Base-by-base conservation (phyloP, 345 rosid genomes). In the Rhodomyrtus tomentosa region DNA sequence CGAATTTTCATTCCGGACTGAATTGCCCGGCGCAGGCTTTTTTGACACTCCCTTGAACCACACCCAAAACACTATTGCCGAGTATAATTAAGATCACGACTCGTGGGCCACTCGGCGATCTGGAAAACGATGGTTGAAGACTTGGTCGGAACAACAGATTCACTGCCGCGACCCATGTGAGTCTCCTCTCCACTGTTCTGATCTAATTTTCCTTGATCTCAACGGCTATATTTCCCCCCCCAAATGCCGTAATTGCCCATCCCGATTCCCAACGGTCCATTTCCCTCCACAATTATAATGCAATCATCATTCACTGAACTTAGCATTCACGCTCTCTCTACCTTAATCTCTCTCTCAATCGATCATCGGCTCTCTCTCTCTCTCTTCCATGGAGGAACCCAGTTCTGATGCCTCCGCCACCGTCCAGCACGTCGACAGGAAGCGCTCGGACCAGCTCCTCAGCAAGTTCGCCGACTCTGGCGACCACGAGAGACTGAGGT, bases 401-500 rank as follows among this genome's bases (percentile, higher is more conserved):
- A n/a, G 42, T 25, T 53, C 83, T 13, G 83, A 81, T n/a, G 9
- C 13, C 48, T 52, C 86, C 68, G 81, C 83, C 7, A 82, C 84
- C 18, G 93, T 92, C 88, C 96, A 95, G 36, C 95, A 91, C 18
- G 95, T 96, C 3, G 93, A 86, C 87, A 90, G 91, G 86, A 96
- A 91, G 79, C 93, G 98, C 16, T 96, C 98, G 0, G 98, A 95
- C 56, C 97, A 94, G 88, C 83, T 97, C 87, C 96, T 95, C n/a
- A 88, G 93, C 51, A 97, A 97, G 82, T 97, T 97, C 83, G 91
- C 98, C 1, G 95, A 93, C 42, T 20, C 82, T 2, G 90, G 89
- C 7, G 36, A 40, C 83, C 85, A 0, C 84, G 55, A 82, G 88
- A 83, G 83, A 85, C 50, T 79, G 76, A 53, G 87, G 83, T 82